Conservation (phyloP, 306 rosid genomes). For the Vicia faba region DNA sequence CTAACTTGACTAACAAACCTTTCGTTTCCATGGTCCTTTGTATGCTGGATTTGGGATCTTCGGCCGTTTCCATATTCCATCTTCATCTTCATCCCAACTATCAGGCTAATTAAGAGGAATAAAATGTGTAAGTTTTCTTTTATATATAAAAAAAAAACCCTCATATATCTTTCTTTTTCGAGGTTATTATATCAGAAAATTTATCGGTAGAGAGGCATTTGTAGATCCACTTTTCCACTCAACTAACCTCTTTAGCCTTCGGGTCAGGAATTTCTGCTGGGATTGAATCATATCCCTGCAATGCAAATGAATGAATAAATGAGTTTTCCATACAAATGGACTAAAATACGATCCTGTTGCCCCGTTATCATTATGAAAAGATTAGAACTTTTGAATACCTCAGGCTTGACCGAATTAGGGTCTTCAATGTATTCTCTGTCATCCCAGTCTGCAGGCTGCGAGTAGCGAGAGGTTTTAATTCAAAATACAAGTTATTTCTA, state of each 20-base stretch:
- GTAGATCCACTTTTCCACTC: background rate
- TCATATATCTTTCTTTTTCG: conserved; percentile 4
- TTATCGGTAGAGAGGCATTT: conserved; percentile 14
- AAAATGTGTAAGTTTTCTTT: conserved; percentile 20
- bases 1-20: conserved; percentile 56
- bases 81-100: conserved; percentile 88
- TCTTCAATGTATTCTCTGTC: conserved; percentile 57
- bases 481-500: conserved; percentile 11
- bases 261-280: conserved; percentile 88
- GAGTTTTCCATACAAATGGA: conserved; percentile 22
- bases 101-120: conserved; percentile 60
- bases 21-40: conserved; percentile 92
- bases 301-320: conserved; percentile 38
- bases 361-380: conserved; percentile 27
- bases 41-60: conserved; percentile 93
- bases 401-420: conserved; percentile 49
- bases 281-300: conserved; percentile 91
- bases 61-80: conserved; percentile 88
- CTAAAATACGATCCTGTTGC: conserved; percentile 28
- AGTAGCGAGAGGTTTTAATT: conserved; percentile 29
- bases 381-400: conserved; percentile 41
- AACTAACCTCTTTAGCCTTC: conserved; percentile 79
- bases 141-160: background rate
- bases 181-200: conserved; percentile 19
- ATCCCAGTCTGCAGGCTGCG: conserved; percentile 64